Evolutionary conservation across 1,284 basidiomycete genomes (phyloP).

Genomic region (Melampsora americana): DNA sequence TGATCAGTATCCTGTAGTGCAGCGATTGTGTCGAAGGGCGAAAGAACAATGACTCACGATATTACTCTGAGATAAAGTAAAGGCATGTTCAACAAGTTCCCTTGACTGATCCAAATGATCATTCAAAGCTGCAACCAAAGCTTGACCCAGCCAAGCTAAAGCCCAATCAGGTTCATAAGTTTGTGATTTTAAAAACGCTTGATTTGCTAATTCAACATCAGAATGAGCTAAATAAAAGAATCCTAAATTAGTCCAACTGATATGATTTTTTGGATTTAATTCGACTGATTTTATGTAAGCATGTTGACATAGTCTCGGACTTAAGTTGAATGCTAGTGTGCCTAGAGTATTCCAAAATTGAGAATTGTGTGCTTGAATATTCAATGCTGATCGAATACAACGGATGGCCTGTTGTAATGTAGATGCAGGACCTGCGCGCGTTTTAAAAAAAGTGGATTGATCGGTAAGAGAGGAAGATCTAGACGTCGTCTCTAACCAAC

Average conservation of each 20-base stretch:
- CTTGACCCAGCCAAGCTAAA: slow-evolving; percentile 90
- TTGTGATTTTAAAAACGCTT: slow-evolving; percentile 82
- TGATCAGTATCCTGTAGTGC: not conserved
- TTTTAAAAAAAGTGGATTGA: slow-evolving; percentile 38
- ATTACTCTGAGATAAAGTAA: slow-evolving; percentile 65
- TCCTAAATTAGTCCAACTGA: slow-evolving; percentile 84
- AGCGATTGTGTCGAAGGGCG: slow-evolving; percentile 1
- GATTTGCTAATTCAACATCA: slow-evolving; percentile 78
- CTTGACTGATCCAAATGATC: slow-evolving; percentile 66
- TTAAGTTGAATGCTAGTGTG: slow-evolving; percentile 66
- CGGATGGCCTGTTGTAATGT: slow-evolving; percentile 59
- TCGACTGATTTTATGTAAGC: slow-evolving; percentile 87
- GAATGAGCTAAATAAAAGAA: slow-evolving; percentile 79
- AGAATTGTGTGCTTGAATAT: slow-evolving; percentile 70
- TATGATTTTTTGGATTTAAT: slow-evolving; percentile 64
- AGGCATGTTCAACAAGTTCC: slow-evolving; percentile 77
- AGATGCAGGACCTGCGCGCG: slow-evolving; percentile 25
- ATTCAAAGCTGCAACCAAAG: slow-evolving; percentile 69
- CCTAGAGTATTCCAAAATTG: slow-evolving; percentile 79
- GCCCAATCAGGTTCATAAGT: slow-evolving; percentile 86
- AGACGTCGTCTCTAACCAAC: slow-evolving; percentile 35
- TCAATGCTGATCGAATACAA: slow-evolving; percentile 71
- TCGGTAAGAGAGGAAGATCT: slow-evolving; percentile 19
- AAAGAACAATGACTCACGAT: slow-evolving; percentile 60
- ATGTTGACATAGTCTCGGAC: slow-evolving; percentile 77